Evolutionary conservation across 257 asterid genomes (phyloP).

Genomic region (Ocimum tenuiflorum): DNA sequence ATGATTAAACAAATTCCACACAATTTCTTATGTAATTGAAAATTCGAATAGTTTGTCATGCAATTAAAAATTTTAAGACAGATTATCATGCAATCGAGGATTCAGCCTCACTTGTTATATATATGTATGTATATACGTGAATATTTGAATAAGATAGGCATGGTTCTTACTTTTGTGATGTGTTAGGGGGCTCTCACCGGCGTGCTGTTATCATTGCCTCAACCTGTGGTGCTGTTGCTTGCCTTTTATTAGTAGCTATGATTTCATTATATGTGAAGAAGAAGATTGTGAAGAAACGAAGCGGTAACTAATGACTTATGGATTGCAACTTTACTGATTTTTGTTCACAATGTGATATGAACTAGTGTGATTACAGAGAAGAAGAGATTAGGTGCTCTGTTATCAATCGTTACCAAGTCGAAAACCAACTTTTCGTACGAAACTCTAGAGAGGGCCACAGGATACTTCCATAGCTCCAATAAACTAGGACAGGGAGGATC

Average conservation of each 20-base stretch:
- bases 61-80: too few species aligned
- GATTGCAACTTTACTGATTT: neutral
- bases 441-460: constrained; percentile 56
- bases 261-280: constrained; percentile 32
- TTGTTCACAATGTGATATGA: neutral
- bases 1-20: too few species aligned
- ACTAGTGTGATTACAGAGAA: constrained; percentile 30
- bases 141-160: neutral
- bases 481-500: constrained; percentile 80
- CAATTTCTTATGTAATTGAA: too few species aligned
- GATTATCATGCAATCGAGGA: too few species aligned
- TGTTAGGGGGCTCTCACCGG: constrained; percentile 36
- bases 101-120: too few species aligned
- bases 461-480: constrained; percentile 45
- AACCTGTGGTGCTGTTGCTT: constrained; percentile 33
- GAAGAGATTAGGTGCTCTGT: constrained; percentile 48
- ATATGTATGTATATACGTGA: too few species aligned
- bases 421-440: constrained; percentile 54
- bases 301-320: constrained; percentile 37
- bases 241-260: constrained; percentile 27
- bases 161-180: neutral
- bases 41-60: too few species aligned
- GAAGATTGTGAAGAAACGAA: constrained; percentile 26
- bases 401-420: constrained; percentile 38
- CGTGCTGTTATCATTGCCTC: constrained; percentile 43